phyloP scores from a whole-genome alignment of 1,284 basidiomycete species.

The Waitea zeae region DNA sequence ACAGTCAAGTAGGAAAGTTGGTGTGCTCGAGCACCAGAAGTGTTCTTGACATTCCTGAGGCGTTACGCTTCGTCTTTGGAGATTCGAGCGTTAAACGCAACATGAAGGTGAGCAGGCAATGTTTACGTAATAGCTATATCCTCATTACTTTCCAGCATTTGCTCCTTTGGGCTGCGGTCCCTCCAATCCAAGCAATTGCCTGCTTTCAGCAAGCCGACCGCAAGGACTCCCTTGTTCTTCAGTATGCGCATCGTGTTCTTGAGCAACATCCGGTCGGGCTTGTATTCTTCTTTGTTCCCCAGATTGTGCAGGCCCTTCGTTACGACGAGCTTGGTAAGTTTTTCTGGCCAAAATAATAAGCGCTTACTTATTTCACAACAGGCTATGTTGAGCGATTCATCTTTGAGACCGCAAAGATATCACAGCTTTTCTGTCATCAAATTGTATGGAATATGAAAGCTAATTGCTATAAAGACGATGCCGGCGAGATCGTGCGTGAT shows the following conservation, averaged over 20 bases:
- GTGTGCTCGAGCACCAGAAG: constrained; percentile 60
- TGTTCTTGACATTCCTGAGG: constrained; percentile 65
- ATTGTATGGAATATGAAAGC: constrained; percentile 99
- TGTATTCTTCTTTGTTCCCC: constrained; percentile 98
- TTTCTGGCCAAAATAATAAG: neutral
- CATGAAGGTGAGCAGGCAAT: constrained; percentile 58
- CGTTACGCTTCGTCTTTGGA: constrained; percentile 66
- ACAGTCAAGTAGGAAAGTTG: constrained; percentile 58
- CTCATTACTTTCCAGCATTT: constrained; percentile 40
- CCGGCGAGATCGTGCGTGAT: constrained; percentile 59
- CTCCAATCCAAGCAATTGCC: constrained; percentile 74
- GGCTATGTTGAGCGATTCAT: constrained; percentile 95
- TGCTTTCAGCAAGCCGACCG: constrained; percentile 78
- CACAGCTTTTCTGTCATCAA: constrained; percentile 97
- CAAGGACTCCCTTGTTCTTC: constrained; percentile 75
- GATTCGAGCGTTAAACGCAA: constrained; percentile 54
- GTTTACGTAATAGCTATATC: too few species aligned
- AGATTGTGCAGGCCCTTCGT: constrained; percentile 92
- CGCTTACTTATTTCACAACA: constrained; percentile 13
- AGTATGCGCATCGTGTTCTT: constrained; percentile 93
- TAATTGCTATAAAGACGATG: constrained; percentile 90
- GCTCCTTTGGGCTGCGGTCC: constrained; percentile 76
- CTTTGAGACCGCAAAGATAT: constrained; percentile 94
- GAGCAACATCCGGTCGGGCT: constrained; percentile 90
- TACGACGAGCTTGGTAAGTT: constrained; percentile 68